Conservation (phyloP, 2,329 filamentous ascomycete genomes). For the Aspergillus tamarii region DNA sequence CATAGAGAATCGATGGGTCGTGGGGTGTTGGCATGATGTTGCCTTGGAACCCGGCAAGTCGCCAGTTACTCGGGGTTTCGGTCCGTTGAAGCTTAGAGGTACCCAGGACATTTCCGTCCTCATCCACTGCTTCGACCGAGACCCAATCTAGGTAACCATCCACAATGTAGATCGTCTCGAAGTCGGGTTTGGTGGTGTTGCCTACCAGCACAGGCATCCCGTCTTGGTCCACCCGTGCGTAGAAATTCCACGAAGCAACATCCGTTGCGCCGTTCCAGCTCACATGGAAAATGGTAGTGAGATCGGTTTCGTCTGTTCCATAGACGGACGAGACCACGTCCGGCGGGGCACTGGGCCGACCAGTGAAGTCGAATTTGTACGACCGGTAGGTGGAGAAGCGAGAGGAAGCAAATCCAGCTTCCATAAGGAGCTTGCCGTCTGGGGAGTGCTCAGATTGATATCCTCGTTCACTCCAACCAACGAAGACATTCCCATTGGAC, state of each 20-base stretch:
- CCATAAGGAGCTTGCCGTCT: slow-evolving; percentile 40
- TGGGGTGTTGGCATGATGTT: slow-evolving; percentile 27
- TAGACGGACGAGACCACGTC: slow-evolving; percentile 38
- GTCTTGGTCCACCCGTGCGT: slow-evolving; percentile 25
- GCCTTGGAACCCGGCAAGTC: slow-evolving; percentile 34
- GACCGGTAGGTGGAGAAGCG: slow-evolving; percentile 45
- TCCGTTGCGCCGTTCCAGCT: slow-evolving; percentile 57
- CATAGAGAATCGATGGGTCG: slow-evolving; percentile 30
- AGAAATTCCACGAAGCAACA: slow-evolving; percentile 44
- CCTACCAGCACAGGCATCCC: slow-evolving; percentile 30
- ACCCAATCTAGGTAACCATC: slow-evolving; percentile 37
- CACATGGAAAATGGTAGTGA: slow-evolving; percentile 34
- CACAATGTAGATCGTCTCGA: slow-evolving; percentile 41
- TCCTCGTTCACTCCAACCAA: slow-evolving; percentile 42
- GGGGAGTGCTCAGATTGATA: slow-evolving; percentile 41
- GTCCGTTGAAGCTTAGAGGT: slow-evolving; percentile 31
- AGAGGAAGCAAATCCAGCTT: slow-evolving; percentile 37
- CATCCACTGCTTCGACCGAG: slow-evolving; percentile 34
- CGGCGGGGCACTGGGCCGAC: slow-evolving; percentile 36
- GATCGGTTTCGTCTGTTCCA: slow-evolving; percentile 26
- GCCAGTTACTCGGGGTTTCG: slow-evolving; percentile 32
- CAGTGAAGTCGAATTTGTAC: slow-evolving; percentile 43
- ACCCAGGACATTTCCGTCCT: slow-evolving; percentile 29
- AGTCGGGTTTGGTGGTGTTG: slow-evolving; percentile 35
- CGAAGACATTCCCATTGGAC: slow-evolving; percentile 41